Base-by-base conservation (phyloP, 345 rosid genomes). In the Eutrema japonicum region DNA sequence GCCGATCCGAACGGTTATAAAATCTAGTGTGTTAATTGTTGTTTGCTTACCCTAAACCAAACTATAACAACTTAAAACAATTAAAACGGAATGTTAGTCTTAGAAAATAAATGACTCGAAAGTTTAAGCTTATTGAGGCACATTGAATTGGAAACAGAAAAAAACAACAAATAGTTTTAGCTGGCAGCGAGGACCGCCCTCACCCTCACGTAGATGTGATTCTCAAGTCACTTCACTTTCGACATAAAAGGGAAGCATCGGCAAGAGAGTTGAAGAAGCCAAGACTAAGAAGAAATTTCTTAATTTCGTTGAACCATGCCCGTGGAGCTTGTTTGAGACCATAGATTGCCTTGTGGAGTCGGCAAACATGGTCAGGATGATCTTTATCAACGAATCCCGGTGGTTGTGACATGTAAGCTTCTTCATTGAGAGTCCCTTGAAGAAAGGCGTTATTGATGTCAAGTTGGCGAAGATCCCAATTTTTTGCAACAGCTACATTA, bases 101-200 rank as follows among this genome's bases (percentile, higher is more conserved):
- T 7, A 10, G 73, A 75, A 67, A 75, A 67, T 42, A 67, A 75
- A 67, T 42, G 73, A 75, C 63, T 33, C 63, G 51, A 60, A 59
- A 66, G 53, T 67, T 74, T 2, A 7, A 48, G 35, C 36, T 66
- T 60, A 68, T 68, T 60, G 42, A 32, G 27, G 32, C 14, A 43
- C 32, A 61, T 64, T 64, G 54, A 71, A 71, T 26, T 57, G 29
- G 52, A 38, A 64, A 52, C 48, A 70, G 56, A 70, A 57, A 77
- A 71, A 65, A 71, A 18, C 71, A 77, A 76, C 66, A 58, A 77
- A 71, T 54, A 64, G 30, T 22, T 65, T 57, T 57, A 65, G 80
- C 80, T 77, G 76, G 76, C 80, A 77, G 71, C 68, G 72, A 77
- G 80, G 80, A 57, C 80, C 72, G 72, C 48, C n/a, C 50, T 77